Conservation (phyloP, 2,329 filamentous ascomycete genomes). For the Ceratocystis ficicola region DNA sequence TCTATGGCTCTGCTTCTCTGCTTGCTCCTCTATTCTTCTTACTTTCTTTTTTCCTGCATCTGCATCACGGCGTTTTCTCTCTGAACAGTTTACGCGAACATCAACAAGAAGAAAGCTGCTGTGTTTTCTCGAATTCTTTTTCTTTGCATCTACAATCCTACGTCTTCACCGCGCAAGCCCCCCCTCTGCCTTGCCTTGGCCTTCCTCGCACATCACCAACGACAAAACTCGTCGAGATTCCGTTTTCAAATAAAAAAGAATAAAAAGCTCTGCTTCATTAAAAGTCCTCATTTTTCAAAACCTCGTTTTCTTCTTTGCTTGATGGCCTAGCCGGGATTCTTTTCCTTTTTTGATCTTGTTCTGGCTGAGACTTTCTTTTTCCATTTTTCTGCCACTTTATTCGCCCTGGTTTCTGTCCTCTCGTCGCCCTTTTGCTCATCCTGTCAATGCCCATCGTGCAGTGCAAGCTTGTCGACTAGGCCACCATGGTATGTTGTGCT, state of each 20-base stretch:
- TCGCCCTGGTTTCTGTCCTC: not conserved
- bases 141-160: not conserved
- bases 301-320: not conserved
- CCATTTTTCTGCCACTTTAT: constrained; percentile 25
- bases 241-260: not conserved
- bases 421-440: not conserved
- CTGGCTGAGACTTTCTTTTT: constrained; percentile 31
- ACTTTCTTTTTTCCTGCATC: not conserved
- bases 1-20: not conserved
- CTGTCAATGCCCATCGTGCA: constrained; percentile 7
- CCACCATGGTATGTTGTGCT: constrained; percentile 6
- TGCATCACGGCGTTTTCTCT: no score
- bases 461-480: not conserved
- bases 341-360: constrained; percentile 1
- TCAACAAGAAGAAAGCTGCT: no score
- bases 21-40: not conserved
- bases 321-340: constrained; percentile 1
- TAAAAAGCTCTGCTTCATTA: not conserved
- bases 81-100: no score
- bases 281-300: not conserved
- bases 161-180: not conserved
- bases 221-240: not conserved
- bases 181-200: not conserved
- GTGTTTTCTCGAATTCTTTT: not conserved
- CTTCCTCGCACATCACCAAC: not conserved